A percentile compares a stretch with the other conserved stretches of the same genome.
Evolutionary conservation across 257 asterid species (phyloP).

Genomic region (Gynochthodes officinalis): DNA sequence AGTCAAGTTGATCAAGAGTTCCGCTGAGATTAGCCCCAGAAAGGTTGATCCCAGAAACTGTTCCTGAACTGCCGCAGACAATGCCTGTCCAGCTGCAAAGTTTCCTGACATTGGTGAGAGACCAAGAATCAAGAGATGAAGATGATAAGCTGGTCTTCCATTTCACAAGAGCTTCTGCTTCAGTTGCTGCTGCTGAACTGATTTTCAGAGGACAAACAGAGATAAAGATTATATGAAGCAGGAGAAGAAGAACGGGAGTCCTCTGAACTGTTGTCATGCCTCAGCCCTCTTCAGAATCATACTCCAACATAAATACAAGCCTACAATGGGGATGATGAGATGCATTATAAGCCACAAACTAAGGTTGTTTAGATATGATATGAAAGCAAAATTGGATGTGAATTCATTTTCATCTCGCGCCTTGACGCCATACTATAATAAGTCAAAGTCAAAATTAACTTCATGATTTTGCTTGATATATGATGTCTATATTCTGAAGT

Average conservation of each 20-base stretch:
- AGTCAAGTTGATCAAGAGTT: conserved; percentile 37
- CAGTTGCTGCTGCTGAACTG: conserved; percentile 44
- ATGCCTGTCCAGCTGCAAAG: conserved; percentile 10
- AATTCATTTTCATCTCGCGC: too few species aligned
- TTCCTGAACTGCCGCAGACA: not conserved
- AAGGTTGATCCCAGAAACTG: not conserved
- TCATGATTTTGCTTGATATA: too few species aligned
- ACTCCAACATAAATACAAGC: too few species aligned
- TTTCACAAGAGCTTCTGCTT: conserved; percentile 55
- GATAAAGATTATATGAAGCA: conserved; percentile 25
- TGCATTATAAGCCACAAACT: too few species aligned
- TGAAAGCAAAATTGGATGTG: too few species aligned
- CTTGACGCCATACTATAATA: too few species aligned
- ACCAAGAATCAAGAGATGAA: conserved; percentile 17
- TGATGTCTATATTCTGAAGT: too few species aligned
- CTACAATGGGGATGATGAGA: too few species aligned
- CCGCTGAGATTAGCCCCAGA: conserved; percentile 31
- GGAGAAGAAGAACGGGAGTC: conserved; percentile 14
- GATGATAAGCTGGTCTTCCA: conserved; percentile 52
- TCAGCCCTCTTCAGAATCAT: not conserved
- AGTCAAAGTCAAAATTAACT: too few species aligned
- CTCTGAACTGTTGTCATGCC: conserved; percentile 35
- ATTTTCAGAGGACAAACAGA: conserved; percentile 27
- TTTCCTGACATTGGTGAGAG: not conserved
- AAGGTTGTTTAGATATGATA: too few species aligned